Conservation (phyloP, 257 asterid genomes). For the Nicotiana knightiana region DNA sequence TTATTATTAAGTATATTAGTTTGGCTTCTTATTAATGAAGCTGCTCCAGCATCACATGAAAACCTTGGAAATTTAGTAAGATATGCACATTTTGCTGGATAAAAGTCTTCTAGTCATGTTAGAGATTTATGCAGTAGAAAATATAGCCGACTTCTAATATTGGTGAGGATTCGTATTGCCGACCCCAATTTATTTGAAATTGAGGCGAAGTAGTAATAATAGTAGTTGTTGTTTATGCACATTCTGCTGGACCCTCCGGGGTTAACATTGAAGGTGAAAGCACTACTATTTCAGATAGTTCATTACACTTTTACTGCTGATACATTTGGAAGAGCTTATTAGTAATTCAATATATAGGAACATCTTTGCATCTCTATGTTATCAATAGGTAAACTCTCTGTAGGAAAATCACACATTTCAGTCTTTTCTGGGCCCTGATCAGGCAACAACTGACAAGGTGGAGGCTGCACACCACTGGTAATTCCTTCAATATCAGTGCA, state of each 20-base stretch:
- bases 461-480: constrained; percentile 12
- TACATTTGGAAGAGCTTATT: background rate
- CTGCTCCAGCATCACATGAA: background rate
- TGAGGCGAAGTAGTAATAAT: background rate
- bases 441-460: constrained; percentile 10
- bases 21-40: background rate
- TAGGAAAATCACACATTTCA: constrained; percentile 9
- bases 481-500: constrained; percentile 13
- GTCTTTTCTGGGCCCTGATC: constrained; percentile 10
- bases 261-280: background rate
- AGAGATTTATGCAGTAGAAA: background rate
- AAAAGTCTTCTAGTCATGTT: background rate
- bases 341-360: constrained; percentile 3
- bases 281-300: background rate
- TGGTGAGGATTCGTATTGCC: background rate
- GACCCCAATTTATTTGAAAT: background rate
- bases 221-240: background rate
- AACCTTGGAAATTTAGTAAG: background rate
- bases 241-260: background rate
- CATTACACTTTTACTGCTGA: background rate
- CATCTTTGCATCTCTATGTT: constrained; percentile 14
- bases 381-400: background rate
- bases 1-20: background rate
- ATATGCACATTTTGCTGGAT: background rate
- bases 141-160: background rate